phyloP scores from a whole-genome alignment of 1,284 basidiomycete species.

The Ustilago shanxiensis region DNA sequence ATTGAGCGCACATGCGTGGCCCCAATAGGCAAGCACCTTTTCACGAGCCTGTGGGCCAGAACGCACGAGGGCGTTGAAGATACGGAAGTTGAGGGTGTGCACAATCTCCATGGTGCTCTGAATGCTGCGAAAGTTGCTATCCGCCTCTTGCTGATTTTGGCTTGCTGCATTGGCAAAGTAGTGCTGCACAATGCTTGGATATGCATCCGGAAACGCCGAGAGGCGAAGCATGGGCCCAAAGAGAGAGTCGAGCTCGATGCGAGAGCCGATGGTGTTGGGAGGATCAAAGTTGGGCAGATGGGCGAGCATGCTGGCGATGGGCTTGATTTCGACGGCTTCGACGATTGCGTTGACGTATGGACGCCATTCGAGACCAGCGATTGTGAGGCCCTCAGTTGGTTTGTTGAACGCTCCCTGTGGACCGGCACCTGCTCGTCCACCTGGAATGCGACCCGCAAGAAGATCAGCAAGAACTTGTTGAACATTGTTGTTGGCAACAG shows the following conservation, averaged over 20 bases:
- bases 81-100: slow-evolving; percentile 84
- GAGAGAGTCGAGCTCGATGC: slow-evolving; percentile 63
- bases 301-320: slow-evolving; percentile 80
- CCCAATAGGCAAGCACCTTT: slow-evolving; percentile 86
- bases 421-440: slow-evolving; percentile 16
- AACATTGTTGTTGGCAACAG: slow-evolving; percentile 54
- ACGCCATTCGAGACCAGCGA: slow-evolving; percentile 79
- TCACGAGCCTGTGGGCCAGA: slow-evolving; percentile 84
- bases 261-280: slow-evolving; percentile 74
- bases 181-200: slow-evolving; percentile 56
- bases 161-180: slow-evolving; percentile 57
- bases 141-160: slow-evolving; percentile 57
- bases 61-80: slow-evolving; percentile 89
- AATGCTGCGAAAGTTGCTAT: slow-evolving; percentile 55
- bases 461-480: slow-evolving; percentile 61
- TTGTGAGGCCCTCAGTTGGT: slow-evolving; percentile 63
- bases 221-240: slow-evolving; percentile 64
- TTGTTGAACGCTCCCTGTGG: slow-evolving; percentile 12
- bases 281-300: slow-evolving; percentile 81
- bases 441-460: slow-evolving; percentile 49
- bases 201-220: slow-evolving; percentile 61
- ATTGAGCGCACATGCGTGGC: slow-evolving; percentile 82
- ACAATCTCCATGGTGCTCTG: slow-evolving; percentile 63
- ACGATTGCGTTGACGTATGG: slow-evolving; percentile 85
- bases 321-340: slow-evolving; percentile 83